phyloP scores from a whole-genome alignment of 768 basidiomycete genomes.

The Rhodosporidiobolus odoratus region DNA sequence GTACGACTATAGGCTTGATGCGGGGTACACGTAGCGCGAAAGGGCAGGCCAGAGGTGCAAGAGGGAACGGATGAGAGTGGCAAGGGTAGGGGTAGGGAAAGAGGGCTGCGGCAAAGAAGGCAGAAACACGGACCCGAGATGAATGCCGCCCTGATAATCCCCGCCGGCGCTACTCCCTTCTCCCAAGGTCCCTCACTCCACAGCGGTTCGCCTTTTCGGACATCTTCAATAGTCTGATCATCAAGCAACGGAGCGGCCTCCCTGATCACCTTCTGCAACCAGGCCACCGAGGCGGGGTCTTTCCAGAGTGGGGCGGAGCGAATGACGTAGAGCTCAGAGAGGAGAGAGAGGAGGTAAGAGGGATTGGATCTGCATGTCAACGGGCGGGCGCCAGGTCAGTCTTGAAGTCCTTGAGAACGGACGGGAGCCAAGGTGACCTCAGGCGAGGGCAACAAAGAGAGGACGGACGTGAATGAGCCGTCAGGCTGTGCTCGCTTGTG shows the following conservation, averaged over 20 bases:
- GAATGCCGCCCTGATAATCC: constrained; percentile 33
- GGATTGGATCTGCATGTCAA: constrained; percentile 17
- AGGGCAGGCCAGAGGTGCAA: too few relatives aligned
- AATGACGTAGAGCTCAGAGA: constrained; percentile 81
- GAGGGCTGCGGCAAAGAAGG: neutral
- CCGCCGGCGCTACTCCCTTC: constrained; percentile 25
- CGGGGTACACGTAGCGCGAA: too few relatives aligned
- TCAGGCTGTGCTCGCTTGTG: constrained; percentile 26
- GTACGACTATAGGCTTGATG: too few relatives aligned
- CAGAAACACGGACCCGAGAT: constrained; percentile 25
- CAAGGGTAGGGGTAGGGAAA: neutral
- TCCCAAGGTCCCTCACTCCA: constrained; percentile 20
- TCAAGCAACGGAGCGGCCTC: constrained; percentile 48
- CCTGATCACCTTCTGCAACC: constrained; percentile 63
- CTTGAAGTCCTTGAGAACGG: neutral
- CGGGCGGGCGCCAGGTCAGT: neutral
- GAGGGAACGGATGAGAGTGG: neutral
- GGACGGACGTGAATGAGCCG: constrained; percentile 27
- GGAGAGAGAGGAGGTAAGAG: constrained; percentile 57
- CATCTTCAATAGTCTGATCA: constrained; percentile 13
- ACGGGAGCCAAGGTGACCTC: neutral
- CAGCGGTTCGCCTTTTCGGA: constrained; percentile 9
- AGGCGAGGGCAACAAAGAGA: neutral
- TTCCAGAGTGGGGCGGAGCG: constrained; percentile 79
- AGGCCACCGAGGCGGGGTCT: constrained; percentile 57